A percentile compares a stretch with the other conserved stretches of the same genome.
Evolutionary conservation across 2,329 filamentous ascomycete species (phyloP).

Genomic region (Stagonosporopsis rhizophila): DNA sequence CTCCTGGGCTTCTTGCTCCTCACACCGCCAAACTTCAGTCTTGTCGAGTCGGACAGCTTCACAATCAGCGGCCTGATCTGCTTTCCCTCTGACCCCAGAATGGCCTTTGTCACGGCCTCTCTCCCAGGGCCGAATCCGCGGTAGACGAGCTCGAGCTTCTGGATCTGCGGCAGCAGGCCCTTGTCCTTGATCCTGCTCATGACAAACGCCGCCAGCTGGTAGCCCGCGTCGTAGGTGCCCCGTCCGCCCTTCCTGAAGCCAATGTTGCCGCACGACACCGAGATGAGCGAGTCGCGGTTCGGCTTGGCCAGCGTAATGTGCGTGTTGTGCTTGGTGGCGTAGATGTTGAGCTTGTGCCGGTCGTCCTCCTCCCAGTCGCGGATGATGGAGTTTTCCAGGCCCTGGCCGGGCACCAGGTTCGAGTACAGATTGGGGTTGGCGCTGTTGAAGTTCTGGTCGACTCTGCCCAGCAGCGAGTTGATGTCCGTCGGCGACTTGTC

Average conservation of each 20-base stretch:
- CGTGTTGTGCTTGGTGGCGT: slow-evolving; percentile 89
- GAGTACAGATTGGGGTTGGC: slow-evolving; percentile 17
- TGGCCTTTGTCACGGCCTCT: slow-evolving; percentile 87
- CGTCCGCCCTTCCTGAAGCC: slow-evolving; percentile 87
- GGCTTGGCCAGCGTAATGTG: slow-evolving; percentile 90
- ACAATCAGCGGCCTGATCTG: slow-evolving; percentile 76
- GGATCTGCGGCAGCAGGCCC: slow-evolving; percentile 77
- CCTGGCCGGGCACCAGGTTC: slow-evolving; percentile 30
- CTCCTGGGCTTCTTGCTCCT: slow-evolving; percentile 85
- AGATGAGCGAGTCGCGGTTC: slow-evolving; percentile 78
- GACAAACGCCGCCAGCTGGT: slow-evolving; percentile 85
- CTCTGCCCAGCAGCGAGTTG: slow-evolving; percentile 25
- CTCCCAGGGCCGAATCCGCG: slow-evolving; percentile 86
- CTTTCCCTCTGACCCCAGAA: slow-evolving; percentile 85
- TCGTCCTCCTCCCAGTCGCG: slow-evolving; percentile 53
- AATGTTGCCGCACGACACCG: slow-evolving; percentile 82
- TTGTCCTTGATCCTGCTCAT: slow-evolving; percentile 84
- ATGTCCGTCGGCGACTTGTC: slow-evolving; percentile 19
- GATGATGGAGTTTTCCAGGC: slow-evolving; percentile 24
- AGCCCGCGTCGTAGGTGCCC: slow-evolving; percentile 87
- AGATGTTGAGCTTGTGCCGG: slow-evolving; percentile 88
- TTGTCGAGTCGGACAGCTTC: slow-evolving; percentile 83
- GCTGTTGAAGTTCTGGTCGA: slow-evolving; percentile 26
- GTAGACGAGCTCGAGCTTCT: slow-evolving; percentile 78
- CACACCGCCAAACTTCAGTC: slow-evolving; percentile 93